Evolutionary conservation across 2,329 filamentous ascomycete species (phyloP).

Genomic region (Fusarium metavorans): DNA sequence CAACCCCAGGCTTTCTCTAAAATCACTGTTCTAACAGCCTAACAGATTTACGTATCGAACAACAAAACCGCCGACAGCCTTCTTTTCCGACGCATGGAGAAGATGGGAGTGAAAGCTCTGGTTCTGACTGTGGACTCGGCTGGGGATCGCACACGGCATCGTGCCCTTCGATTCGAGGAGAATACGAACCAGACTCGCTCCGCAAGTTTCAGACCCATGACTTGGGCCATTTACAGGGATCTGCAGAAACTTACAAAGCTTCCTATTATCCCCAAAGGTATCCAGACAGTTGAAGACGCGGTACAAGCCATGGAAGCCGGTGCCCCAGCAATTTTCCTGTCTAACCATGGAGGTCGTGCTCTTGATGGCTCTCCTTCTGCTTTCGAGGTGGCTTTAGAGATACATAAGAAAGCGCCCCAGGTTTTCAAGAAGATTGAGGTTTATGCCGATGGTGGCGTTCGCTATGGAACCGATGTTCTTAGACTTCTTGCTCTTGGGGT

Average conservation of each 20-base stretch:
- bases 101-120: not conserved
- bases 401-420: not conserved
- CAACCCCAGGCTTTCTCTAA: not conserved
- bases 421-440: not conserved
- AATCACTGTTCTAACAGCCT: not conserved
- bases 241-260: not conserved
- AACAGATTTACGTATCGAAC: not conserved
- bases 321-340: not conserved
- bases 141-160: not conserved
- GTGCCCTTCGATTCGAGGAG: not conserved
- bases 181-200: not conserved
- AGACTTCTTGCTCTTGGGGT: not conserved
- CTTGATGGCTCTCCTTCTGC: not conserved
- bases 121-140: not conserved
- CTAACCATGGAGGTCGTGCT: not conserved
- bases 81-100: not conserved
- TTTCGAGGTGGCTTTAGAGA: not conserved
- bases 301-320: not conserved
- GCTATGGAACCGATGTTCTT: not conserved
- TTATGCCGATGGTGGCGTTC: not conserved
- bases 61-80: not conserved
- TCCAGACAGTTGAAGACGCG: not conserved
- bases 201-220: not conserved
- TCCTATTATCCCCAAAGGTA: not conserved
- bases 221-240: not conserved